Base-by-base conservation (phyloP, 257 asterid genomes). In the Lavandula angustifolia region DNA sequence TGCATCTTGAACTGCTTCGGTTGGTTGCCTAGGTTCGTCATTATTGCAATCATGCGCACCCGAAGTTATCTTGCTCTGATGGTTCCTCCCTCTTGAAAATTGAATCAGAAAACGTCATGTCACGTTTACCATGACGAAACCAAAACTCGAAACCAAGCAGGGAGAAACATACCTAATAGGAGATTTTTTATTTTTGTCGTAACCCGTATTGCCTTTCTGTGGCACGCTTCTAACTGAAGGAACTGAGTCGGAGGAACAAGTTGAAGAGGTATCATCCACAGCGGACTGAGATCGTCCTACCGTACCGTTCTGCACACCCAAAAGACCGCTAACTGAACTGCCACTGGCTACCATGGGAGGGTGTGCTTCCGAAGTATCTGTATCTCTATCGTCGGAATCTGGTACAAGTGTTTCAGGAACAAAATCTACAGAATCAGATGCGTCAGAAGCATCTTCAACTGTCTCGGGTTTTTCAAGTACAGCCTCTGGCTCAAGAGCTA, bases 181-280 rank as follows among this genome's bases (percentile, higher is more conserved):
- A 48, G 87, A 86, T 75, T 83, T 86, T 68, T 70, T 79, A 57
- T 72, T 81, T 69, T 79, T 84, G 62, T 70, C 72, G 54, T 70
- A 66, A 35, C 43, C n/a, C 42, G 69, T 44, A 35, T 32, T 73
- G 54, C 77, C 77, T 73, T 73, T 73, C 33, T 59, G 77, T 57
- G 81, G 71, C 48, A 75, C 81, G 66, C 69, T 87, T 60, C 66
- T 61, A 29, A 74, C 86, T 9, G 92, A 83, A 57, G 91, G 92
- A 68, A 85, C 80, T 2, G 98, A 88, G 76, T 91, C 98, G 12
- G 95, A 84, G 60, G 96, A 94, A 77, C 96, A 88, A 49, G 94
- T 83, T 47, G 98, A 94, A 44, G 96, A 91, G 81, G 86, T 91
- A 73, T 94, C 99, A 59, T 88, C 98, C 73, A 90, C 64, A 14